phyloP scores from a whole-genome alignment of 495 filamentous ascomycete species.

The Emericellopsis terricola region DNA sequence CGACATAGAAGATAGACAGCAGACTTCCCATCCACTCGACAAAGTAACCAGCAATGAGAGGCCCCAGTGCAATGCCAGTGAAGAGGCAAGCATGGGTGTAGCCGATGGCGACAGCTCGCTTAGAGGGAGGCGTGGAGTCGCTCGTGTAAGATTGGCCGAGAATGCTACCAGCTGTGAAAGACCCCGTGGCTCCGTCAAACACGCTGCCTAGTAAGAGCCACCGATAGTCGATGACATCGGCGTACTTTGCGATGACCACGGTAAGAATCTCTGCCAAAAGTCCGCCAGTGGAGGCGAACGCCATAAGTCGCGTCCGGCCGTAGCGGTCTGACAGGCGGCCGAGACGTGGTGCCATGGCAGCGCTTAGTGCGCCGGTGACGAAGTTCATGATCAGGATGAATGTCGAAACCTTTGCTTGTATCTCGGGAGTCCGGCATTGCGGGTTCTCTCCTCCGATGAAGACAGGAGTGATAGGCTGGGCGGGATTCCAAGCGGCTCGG shows the following conservation, averaged over 20 bases:
- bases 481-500: conserved; percentile 31
- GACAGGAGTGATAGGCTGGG: conserved; percentile 42
- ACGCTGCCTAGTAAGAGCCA: conserved; percentile 35
- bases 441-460: conserved; percentile 46
- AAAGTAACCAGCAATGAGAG: conserved; percentile 58
- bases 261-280: conserved; percentile 55
- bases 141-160: conserved; percentile 69
- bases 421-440: conserved; percentile 53
- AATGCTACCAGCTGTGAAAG: conserved; percentile 28
- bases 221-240: conserved; percentile 49
- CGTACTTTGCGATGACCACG: conserved; percentile 54
- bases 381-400: conserved; percentile 62
- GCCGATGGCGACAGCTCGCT: conserved; percentile 71
- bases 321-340: conserved; percentile 79
- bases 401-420: conserved; percentile 55
- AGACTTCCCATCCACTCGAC: conserved; percentile 50
- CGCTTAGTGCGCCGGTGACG: conserved; percentile 49
- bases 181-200: conserved; percentile 4
- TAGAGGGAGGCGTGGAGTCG: conserved; percentile 67
- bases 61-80: conserved; percentile 68
- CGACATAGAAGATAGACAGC: conserved; percentile 61
- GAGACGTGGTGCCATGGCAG: conserved; percentile 62
- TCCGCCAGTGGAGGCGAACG: conserved; percentile 45
- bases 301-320: conserved; percentile 57
- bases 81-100: conserved; percentile 82